Percentiles rank a stretch among this genome's conserved stretches.
These are phyloP conservation scores for Exophiala sp. DNA, from an alignment of 2,329 filamentous ascomycete species.

Conservation along the genomic window DNA sequence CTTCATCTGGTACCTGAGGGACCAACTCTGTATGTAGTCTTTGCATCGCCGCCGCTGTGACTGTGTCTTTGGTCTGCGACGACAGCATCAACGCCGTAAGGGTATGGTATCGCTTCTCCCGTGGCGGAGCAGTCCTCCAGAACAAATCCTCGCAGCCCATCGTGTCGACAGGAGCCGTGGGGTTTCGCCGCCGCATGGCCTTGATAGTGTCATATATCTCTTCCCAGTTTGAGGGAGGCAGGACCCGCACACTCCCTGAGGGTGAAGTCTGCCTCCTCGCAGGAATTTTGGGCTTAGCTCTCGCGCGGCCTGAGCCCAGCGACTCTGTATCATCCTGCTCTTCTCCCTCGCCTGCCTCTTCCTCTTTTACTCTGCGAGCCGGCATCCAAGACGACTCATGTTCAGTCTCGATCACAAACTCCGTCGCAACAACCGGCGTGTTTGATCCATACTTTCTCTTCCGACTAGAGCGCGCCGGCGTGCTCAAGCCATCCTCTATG, in stretches of 20 bases:
- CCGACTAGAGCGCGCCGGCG: slow-evolving; percentile 31
- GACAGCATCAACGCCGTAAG: slow-evolving; percentile 86
- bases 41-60: slow-evolving; percentile 78
- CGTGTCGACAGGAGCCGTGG: slow-evolving; percentile 81
- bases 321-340: slow-evolving; percentile 36
- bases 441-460: slow-evolving; percentile 49
- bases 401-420: slow-evolving; percentile 13
- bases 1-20: slow-evolving; percentile 11
- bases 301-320: slow-evolving; percentile 27
- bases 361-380: slow-evolving; percentile 30
- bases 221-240: slow-evolving; percentile 78
- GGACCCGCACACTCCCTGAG: slow-evolving; percentile 36
- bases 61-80: slow-evolving; percentile 89
- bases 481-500: slow-evolving; percentile 56
- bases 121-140: slow-evolving; percentile 41
- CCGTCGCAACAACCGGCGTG: slow-evolving; percentile 27
- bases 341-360: slow-evolving; percentile 28
- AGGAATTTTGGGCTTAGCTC: slow-evolving; percentile 35
- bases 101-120: slow-evolving; percentile 75
- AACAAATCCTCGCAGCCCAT: slow-evolving; percentile 75
- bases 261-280: slow-evolving; percentile 40
- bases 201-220: slow-evolving; percentile 73
- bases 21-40: slow-evolving; percentile 71
- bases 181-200: slow-evolving; percentile 68
- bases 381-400: slow-evolving; percentile 20